These are phyloP conservation scores for Mortierella sp. DNA, from an alignment of 371 early-diverging fungal species.

Conservation along the genomic window DNA sequence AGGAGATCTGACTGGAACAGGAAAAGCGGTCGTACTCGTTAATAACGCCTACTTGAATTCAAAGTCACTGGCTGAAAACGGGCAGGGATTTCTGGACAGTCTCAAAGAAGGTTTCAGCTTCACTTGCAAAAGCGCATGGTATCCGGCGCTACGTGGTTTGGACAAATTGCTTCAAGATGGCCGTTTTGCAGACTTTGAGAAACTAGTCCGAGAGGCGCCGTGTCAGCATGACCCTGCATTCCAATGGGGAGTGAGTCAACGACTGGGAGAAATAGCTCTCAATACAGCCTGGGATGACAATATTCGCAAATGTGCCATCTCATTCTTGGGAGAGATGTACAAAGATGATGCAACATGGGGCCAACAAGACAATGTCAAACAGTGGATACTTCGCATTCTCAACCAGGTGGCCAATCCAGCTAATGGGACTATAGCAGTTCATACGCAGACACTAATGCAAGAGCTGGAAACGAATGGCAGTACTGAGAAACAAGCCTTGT, in stretches of 20 bases:
- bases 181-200: constrained; percentile 5
- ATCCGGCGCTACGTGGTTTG: too few relatives aligned
- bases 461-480: too few relatives aligned
- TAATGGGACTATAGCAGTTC: neutral
- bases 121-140: constrained; percentile 9
- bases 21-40: too few relatives aligned
- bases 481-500: too few relatives aligned
- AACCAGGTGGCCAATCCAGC: neutral
- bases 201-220: constrained; percentile 1
- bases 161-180: constrained; percentile 6
- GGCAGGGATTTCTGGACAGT: too few relatives aligned
- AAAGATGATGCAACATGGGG: constrained; percentile 16
- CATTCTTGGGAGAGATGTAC: too few relatives aligned
- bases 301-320: neutral
- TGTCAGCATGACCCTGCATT: too few relatives aligned
- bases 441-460: too few relatives aligned
- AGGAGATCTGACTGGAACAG: too few relatives aligned
- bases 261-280: constrained; percentile 17
- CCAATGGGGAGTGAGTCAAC: constrained; percentile 28
- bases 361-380: constrained; percentile 8
- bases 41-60: too few relatives aligned
- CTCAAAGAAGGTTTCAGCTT: neutral
- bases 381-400: constrained; percentile 17
- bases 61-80: too few relatives aligned
- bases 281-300: constrained; percentile 14